A percentile compares a stretch with the other conserved stretches of the same genome.
Conservation (phyloP, 805 yeast genomes). For the Candida endomychidarum region DNA sequence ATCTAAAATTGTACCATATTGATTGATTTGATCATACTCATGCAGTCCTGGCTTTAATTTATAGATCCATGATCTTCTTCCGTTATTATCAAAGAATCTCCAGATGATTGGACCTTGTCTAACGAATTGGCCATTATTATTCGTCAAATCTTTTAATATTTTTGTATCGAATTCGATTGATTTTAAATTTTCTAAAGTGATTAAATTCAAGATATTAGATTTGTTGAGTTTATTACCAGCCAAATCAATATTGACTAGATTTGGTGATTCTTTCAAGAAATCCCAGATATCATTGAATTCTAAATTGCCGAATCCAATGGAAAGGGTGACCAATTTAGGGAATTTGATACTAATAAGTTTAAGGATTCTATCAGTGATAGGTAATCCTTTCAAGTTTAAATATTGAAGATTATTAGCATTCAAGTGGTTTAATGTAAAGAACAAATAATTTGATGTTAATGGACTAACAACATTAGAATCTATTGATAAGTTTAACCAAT, state of each 20-base stretch:
- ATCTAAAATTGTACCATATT: slow-evolving; percentile 18
- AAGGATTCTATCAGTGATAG: slow-evolving; percentile 45
- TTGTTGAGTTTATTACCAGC: slow-evolving; percentile 60
- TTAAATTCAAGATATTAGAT: slow-evolving; percentile 46
- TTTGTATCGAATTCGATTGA: slow-evolving; percentile 70
- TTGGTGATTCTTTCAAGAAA: slow-evolving; percentile 26
- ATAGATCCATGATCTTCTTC: slow-evolving; percentile 82
- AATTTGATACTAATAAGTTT: slow-evolving; percentile 40
- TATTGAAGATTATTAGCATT: slow-evolving; percentile 46
- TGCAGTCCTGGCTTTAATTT: slow-evolving; percentile 37
- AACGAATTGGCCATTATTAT: slow-evolving; percentile 35
- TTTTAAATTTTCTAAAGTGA: slow-evolving; percentile 38
- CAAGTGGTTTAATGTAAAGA: slow-evolving; percentile 43
- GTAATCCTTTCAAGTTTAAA: slow-evolving; percentile 66
- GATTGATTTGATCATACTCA: slow-evolving; percentile 27
- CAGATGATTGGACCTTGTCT: slow-evolving; percentile 37
- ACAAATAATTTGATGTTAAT: slow-evolving; percentile 50
- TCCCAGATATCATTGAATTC: slow-evolving; percentile 36
- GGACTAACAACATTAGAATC: slow-evolving; percentile 64
- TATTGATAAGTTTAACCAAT: slow-evolving; percentile 67
- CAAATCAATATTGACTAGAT: slow-evolving; percentile 62
- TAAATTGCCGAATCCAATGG: slow-evolving; percentile 40
- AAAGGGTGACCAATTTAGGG: slow-evolving; percentile 41
- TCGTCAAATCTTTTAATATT: slow-evolving; percentile 48
- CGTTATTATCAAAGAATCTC: slow-evolving; percentile 60